phyloP scores from a whole-genome alignment of 495 filamentous ascomycete species.

The Penicillium simplicissimum region DNA sequence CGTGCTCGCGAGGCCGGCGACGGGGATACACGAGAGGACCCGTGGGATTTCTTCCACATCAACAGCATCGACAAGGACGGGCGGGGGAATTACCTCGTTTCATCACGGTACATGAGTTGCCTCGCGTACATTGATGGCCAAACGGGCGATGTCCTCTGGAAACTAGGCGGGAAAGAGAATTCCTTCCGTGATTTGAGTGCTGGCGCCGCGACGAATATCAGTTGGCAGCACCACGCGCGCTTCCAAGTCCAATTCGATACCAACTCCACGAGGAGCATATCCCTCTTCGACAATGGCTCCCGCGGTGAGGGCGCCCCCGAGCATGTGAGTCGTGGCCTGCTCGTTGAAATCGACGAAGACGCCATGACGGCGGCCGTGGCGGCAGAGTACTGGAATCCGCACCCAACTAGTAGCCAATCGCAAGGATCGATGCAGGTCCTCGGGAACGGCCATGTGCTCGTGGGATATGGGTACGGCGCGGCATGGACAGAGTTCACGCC shows the following conservation, averaged over 20 bases:
- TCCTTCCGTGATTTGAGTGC: slow-evolving; percentile 43
- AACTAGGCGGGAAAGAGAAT: slow-evolving; percentile 43
- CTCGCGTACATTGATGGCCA: slow-evolving; percentile 38
- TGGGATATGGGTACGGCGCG: slow-evolving; percentile 51
- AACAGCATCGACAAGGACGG: slow-evolving; percentile 47
- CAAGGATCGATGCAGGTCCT: slow-evolving; percentile 52
- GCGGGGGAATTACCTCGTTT: slow-evolving; percentile 46
- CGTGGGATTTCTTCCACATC: slow-evolving; percentile 52
- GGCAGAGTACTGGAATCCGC: slow-evolving; percentile 36
- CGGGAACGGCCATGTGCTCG: slow-evolving; percentile 45
- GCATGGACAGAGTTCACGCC: slow-evolving; percentile 49
- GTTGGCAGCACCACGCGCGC: slow-evolving; percentile 43
- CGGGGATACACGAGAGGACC: slow-evolving; percentile 25
- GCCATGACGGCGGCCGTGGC: slow-evolving; percentile 39
- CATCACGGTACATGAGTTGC: slow-evolving; percentile 40
- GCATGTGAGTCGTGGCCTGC: slow-evolving; percentile 40
- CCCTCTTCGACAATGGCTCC: slow-evolving; percentile 38
- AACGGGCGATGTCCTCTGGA: slow-evolving; percentile 43
- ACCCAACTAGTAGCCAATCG: slow-evolving; percentile 37
- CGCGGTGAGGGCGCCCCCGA: slow-evolving; percentile 27
- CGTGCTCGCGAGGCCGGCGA: slow-evolving; percentile 22
- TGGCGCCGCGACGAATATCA: slow-evolving; percentile 45
- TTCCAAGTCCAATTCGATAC: slow-evolving; percentile 26
- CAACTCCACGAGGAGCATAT: slow-evolving; percentile 28
- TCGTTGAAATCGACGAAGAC: slow-evolving; percentile 43